phyloP scores from a whole-genome alignment of 2,329 filamentous ascomycete genomes.

The Harringtonia aguacate region DNA sequence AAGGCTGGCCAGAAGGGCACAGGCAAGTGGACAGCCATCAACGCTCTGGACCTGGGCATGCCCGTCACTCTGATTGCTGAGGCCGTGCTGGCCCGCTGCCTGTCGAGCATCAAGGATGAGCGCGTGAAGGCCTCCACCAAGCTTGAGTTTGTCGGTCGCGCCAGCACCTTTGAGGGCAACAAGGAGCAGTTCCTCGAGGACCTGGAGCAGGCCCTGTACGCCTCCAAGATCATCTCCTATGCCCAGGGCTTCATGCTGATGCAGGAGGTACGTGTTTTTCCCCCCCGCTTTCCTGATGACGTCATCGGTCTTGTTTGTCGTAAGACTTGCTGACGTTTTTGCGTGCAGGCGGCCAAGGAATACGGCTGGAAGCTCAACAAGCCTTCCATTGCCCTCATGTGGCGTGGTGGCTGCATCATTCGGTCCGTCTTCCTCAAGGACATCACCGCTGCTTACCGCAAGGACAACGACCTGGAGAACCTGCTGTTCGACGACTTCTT shows the following conservation, averaged over 20 bases:
- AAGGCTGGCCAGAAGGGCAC: slow-evolving; percentile 98
- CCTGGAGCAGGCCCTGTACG: slow-evolving; percentile 97
- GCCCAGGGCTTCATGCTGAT: slow-evolving; percentile 99
- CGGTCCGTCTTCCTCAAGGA: slow-evolving; percentile 99
- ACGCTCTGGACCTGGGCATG: slow-evolving; percentile 96
- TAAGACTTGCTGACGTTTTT: slow-evolving; percentile 4
- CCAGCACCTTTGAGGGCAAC: slow-evolving; percentile 75
- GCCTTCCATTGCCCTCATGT: slow-evolving; percentile 99
- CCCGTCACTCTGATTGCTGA: slow-evolving; percentile 97
- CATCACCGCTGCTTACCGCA: slow-evolving; percentile 94
- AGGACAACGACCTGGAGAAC: slow-evolving; percentile 91
- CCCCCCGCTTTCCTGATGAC: neutral
- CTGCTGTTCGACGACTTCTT: slow-evolving; percentile 98
- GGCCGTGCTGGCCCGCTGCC: slow-evolving; percentile 88
- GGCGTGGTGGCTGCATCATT: slow-evolving; percentile 99
- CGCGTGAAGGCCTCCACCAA: slow-evolving; percentile 70
- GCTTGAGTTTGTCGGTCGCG: slow-evolving; percentile 64
- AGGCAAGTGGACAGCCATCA: slow-evolving; percentile 99
- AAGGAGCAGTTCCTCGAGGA: slow-evolving; percentile 90
- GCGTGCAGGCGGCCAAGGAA: slow-evolving; percentile 72
- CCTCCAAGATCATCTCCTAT: slow-evolving; percentile 99
- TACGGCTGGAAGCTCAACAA: slow-evolving; percentile 99
- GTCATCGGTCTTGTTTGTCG: no score
- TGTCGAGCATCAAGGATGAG: slow-evolving; percentile 91
- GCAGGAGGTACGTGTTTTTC: slow-evolving; percentile 62